Evolutionary conservation across 345 rosid species (phyloP).

Genomic region (Physaria fendleri): DNA sequence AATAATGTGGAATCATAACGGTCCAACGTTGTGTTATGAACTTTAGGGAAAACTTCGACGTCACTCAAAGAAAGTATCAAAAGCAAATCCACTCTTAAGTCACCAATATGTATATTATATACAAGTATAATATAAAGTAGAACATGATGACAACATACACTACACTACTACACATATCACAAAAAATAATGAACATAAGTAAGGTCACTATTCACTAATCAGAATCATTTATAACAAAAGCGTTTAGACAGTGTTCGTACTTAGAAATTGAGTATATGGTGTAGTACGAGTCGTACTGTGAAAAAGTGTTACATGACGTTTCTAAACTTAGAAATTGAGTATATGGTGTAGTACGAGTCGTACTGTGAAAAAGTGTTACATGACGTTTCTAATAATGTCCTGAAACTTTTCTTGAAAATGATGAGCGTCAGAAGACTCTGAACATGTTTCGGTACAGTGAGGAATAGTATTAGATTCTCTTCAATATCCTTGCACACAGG

Average conservation of each 20-base stretch:
- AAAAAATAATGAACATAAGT: not conserved
- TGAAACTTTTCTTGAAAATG: slow-evolving; percentile 11
- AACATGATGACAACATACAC: not conserved
- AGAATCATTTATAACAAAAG: slow-evolving; percentile 6
- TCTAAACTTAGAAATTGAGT: slow-evolving; percentile 3
- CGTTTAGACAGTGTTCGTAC: not conserved
- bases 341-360: slow-evolving; percentile 18
- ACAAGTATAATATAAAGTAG: not conserved
- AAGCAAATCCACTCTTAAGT: slow-evolving; percentile 18
- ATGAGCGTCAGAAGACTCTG: slow-evolving; percentile 1
- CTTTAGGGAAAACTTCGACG: slow-evolving; percentile 28
- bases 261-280: slow-evolving; percentile 2
- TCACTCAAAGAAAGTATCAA: slow-evolving; percentile 31
- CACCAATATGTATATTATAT: not conserved
- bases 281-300: slow-evolving; percentile 15
- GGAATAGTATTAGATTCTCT: not conserved
- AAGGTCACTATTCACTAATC: not conserved
- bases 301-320: slow-evolving; percentile 14
- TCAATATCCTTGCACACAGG: not conserved
- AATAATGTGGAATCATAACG: slow-evolving; percentile 24
- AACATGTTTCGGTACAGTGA: slow-evolving; percentile 1
- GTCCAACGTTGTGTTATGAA: slow-evolving; percentile 19
- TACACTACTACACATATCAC: not conserved
- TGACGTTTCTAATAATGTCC: slow-evolving; percentile 15
- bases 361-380: not conserved